These are phyloP conservation scores for Solanum dulcamara DNA, from an alignment of 257 asterid species.

Conservation along the genomic window DNA sequence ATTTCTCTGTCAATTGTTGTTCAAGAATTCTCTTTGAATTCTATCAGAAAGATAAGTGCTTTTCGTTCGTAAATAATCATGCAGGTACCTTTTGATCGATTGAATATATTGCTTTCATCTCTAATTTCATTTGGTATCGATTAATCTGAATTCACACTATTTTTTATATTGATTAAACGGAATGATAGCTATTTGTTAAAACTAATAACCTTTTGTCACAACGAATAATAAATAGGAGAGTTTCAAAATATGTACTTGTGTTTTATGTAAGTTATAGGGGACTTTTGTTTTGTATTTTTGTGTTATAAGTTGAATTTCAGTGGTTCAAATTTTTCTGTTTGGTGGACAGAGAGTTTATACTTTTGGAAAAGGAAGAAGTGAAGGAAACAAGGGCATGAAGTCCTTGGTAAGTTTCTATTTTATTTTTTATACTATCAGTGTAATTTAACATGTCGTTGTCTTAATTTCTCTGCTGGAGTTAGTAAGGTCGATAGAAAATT, in stretches of 20 bases:
- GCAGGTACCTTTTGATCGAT: neutral
- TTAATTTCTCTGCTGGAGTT: too few species aligned
- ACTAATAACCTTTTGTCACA: too few species aligned
- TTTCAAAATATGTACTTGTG: neutral
- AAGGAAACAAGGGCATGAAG: conserved; percentile 94
- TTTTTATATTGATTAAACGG: too few species aligned
- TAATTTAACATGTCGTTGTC: too few species aligned
- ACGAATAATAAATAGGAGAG: neutral
- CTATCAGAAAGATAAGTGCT: neutral
- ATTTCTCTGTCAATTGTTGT: neutral
- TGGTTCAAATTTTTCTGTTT: neutral
- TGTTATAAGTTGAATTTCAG: neutral
- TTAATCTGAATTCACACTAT: neutral
- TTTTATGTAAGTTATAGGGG: neutral
- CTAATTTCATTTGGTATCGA: neutral
- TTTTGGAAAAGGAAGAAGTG: conserved; percentile 88
- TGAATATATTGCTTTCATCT: neutral
- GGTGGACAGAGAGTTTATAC: conserved; percentile 57
- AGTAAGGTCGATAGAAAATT: neutral
- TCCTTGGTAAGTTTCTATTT: conserved; percentile 49
- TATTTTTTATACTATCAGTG: neutral
- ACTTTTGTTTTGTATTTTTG: neutral
- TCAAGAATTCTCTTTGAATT: neutral
- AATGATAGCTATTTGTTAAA: too few species aligned
- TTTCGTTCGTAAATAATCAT: neutral